Evolutionary conservation across 441 rosid genomes (phyloP).

Genomic region (Metrosideros polymorpha): DNA sequence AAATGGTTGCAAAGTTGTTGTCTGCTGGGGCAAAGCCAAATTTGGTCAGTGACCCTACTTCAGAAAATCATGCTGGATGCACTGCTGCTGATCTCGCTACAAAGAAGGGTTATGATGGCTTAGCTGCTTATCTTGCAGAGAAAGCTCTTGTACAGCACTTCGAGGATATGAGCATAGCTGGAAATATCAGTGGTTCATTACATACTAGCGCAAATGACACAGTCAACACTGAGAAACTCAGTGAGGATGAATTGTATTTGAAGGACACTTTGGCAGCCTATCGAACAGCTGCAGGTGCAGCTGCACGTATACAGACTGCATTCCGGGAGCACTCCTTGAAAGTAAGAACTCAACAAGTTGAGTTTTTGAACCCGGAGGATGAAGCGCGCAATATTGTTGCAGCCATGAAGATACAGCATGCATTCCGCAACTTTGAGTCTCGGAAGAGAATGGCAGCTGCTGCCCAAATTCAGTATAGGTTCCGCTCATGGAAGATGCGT

Average conservation of each 20-base stretch:
- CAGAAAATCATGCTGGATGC: constrained; percentile 62
- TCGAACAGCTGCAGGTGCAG: constrained; percentile 88
- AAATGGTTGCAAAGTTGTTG: constrained; percentile 89
- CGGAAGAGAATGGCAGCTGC: constrained; percentile 81
- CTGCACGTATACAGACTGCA: constrained; percentile 85
- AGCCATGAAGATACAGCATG: constrained; percentile 93
- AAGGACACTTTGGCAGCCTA: constrained; percentile 85
- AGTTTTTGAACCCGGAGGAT: constrained; percentile 45
- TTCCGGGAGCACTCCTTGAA: constrained; percentile 78
- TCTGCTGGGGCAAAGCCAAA: constrained; percentile 91
- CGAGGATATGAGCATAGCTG: constrained; percentile 76
- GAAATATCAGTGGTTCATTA: constrained; percentile 73
- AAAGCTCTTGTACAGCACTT: constrained; percentile 75
- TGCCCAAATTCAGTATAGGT: constrained; percentile 74
- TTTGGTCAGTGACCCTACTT: constrained; percentile 88
- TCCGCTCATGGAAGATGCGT: constrained; percentile 81
- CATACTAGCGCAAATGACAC: constrained; percentile 30
- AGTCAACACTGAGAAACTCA: constrained; percentile 21
- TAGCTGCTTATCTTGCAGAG: constrained; percentile 90
- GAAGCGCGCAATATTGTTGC: constrained; percentile 77
- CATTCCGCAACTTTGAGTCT: constrained; percentile 58
- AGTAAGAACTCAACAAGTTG: constrained; percentile 40
- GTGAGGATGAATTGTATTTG: constrained; percentile 61
- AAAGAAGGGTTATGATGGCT: constrained; percentile 64
- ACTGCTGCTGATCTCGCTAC: constrained; percentile 90